phyloP scores from a whole-genome alignment of 1,284 basidiomycete genomes.

The Vanrija sp. region DNA sequence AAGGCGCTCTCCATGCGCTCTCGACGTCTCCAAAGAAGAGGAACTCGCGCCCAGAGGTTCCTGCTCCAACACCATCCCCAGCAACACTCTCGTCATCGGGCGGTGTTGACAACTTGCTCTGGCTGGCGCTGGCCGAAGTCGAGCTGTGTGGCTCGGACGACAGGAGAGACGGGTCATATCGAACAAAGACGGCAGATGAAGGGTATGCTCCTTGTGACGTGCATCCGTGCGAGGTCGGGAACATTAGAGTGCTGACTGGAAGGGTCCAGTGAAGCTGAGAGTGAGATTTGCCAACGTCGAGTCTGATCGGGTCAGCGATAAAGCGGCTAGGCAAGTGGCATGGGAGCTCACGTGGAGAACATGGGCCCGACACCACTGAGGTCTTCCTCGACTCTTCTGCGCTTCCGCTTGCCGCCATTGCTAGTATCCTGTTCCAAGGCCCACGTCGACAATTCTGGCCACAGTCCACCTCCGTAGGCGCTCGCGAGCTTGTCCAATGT shows the following conservation, averaged over 20 bases:
- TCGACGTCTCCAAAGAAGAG: slow-evolving; percentile 49
- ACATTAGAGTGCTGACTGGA: slow-evolving; percentile 35
- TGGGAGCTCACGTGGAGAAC: slow-evolving; percentile 30
- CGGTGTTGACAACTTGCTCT: neutral
- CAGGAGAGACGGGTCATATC: slow-evolving; percentile 27
- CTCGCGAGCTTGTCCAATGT: slow-evolving; percentile 37
- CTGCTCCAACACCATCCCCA: neutral
- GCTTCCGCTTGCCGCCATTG: slow-evolving; percentile 7
- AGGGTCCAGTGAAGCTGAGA: slow-evolving; percentile 29
- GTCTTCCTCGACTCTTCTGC: slow-evolving; percentile 9
- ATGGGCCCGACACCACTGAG: slow-evolving; percentile 25
- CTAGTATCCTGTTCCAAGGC: slow-evolving; percentile 13
- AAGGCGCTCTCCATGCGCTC: slow-evolving; percentile 21
- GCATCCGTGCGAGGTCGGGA: slow-evolving; percentile 43
- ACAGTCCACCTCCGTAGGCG: slow-evolving; percentile 44
- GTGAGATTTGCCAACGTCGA: slow-evolving; percentile 5
- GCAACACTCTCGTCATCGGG: slow-evolving; percentile 1
- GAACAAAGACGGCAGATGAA: slow-evolving; percentile 46
- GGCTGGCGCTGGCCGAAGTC: slow-evolving; percentile 1
- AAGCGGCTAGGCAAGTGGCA: no score
- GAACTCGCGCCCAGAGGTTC: slow-evolving; percentile 27
- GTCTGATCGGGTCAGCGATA: neutral
- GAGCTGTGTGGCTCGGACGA: neutral
- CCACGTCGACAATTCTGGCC: slow-evolving; percentile 48
- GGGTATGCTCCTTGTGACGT: slow-evolving; percentile 41